Base-by-base conservation (phyloP, 441 rosid genomes). In the Brassica hybrid region DNA sequence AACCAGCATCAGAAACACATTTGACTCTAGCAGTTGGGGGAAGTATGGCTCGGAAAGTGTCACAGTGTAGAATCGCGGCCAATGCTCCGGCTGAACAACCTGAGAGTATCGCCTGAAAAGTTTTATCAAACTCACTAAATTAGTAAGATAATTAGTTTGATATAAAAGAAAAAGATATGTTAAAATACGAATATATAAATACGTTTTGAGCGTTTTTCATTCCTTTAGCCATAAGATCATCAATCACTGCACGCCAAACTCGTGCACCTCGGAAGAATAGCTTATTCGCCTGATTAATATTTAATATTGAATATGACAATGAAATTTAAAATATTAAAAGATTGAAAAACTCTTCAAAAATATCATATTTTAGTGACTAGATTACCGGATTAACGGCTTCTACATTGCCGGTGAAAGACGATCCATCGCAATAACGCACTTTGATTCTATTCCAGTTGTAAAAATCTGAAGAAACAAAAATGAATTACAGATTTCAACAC, bases 31-130 rank as follows among this genome's bases (percentile, higher is more conserved):
- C 82, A 23, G 89, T 73, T 66, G 69, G 60, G 0, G 93, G 98
- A n/a, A 95, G 85, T 70, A 88, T 89, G 54, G 91, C 83, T 23
- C 86, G 82, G 83, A 93, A 95, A 67, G 86, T 76, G 76, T 95
- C 99, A 16, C 98, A 95, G 56, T 95, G 93, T 82, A 95, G 74
- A 71, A 93, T 90, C 13, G 97, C 87, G 68, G 97, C 89, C 91
- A 95, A 85, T 76, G 97, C 98, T 75, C 99, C 99, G 30, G 99
- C 99, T 65, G 99, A 95, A 80, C 99, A 95, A 56, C 98, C 99
- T 0, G 99, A 91, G 58, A 95, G 98, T 81, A 95, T 84, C 63
- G 99, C 99, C 99, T 95, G 73, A 45, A 94, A 10, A 0, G 25
- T 48, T 76, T 71, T 16, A 65, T 59, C 6, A 63, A 57, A 17